Evolutionary conservation across 257 asterid genomes (phyloP).

Genomic region (Solanum clarkiae): DNA sequence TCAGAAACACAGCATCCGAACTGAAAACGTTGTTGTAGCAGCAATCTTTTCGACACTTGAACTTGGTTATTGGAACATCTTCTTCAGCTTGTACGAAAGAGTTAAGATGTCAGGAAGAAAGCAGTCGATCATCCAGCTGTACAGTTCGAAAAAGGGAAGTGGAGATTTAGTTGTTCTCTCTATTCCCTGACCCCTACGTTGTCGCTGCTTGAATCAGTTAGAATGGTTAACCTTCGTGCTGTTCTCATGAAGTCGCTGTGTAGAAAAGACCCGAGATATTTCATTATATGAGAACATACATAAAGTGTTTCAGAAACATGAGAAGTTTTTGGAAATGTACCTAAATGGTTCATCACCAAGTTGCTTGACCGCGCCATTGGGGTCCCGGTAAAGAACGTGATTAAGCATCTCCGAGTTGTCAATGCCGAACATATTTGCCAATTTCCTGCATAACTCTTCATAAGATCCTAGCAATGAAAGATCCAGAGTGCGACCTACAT

Average conservation of each 20-base stretch:
- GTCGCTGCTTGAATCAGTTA: conserved; percentile 43
- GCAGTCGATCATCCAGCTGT: conserved; percentile 16
- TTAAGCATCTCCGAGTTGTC: conserved; percentile 39
- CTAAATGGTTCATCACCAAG: conserved; percentile 60
- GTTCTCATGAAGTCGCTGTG: conserved; percentile 50
- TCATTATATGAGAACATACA: background rate
- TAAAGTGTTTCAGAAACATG: background rate
- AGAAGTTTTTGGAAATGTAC: conserved; percentile 10
- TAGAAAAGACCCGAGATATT: background rate
- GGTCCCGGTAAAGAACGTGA: conserved; percentile 42
- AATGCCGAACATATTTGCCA: conserved; percentile 48
- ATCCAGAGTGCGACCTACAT: conserved; percentile 66
- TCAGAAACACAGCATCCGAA: background rate
- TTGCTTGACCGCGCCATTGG: conserved; percentile 39
- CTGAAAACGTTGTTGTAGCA: background rate
- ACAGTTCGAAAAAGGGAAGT: conserved; percentile 4
- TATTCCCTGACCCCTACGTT: conserved; percentile 30
- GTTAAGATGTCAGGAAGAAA: conserved; percentile 5
- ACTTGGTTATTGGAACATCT: background rate
- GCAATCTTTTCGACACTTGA: background rate
- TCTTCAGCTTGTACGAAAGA: background rate
- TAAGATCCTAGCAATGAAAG: conserved; percentile 56
- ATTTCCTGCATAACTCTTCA: conserved; percentile 42
- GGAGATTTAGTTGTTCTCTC: conserved; percentile 6
- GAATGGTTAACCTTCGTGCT: conserved; percentile 54